Conservation (phyloP, 176 grass and related monocot genomes). For the Themeda triandra region DNA sequence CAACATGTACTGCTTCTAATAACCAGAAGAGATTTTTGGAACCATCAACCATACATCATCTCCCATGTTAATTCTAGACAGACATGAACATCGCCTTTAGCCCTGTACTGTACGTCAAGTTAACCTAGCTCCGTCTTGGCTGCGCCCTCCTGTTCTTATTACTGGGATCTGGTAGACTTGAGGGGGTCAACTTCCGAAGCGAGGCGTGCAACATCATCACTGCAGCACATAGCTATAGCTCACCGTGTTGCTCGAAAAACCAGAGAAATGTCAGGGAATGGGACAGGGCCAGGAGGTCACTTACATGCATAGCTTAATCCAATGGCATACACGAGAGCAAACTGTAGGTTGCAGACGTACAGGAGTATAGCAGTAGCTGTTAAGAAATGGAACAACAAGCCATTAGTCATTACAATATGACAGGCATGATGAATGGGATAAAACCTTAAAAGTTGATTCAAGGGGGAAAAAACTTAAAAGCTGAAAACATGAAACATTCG, state of each 20-base stretch:
- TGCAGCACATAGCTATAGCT: slow-evolving; percentile 34
- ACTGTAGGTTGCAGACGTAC: slow-evolving; percentile 76
- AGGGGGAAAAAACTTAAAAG: background rate
- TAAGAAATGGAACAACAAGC: background rate
- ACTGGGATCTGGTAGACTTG: slow-evolving; percentile 41
- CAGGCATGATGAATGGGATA: background rate
- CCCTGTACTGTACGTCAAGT: background rate
- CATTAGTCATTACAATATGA: slow-evolving; percentile 5
- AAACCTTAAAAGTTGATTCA: background rate
- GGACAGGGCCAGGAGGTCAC: background rate
- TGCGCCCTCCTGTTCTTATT: slow-evolving; percentile 45
- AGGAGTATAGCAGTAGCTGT: slow-evolving; percentile 58
- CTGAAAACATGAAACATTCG: background rate
- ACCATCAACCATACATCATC: background rate
- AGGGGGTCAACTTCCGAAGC: slow-evolving; percentile 81
- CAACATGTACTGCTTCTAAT: background rate
- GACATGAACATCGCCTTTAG: background rate
- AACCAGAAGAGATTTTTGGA: background rate
- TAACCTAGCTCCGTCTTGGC: slow-evolving; percentile 28
- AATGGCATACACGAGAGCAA: slow-evolving; percentile 65
- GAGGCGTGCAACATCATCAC: slow-evolving; percentile 84
- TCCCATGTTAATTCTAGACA: background rate
- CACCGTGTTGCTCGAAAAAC: background rate
- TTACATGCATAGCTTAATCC: slow-evolving; percentile 79
- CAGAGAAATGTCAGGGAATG: background rate